Evolutionary conservation across 2,329 filamentous ascomycete genomes (phyloP), one percentile per base, ranked within the genome.

Genomic region (Aureobasidium sp.): DNA sequence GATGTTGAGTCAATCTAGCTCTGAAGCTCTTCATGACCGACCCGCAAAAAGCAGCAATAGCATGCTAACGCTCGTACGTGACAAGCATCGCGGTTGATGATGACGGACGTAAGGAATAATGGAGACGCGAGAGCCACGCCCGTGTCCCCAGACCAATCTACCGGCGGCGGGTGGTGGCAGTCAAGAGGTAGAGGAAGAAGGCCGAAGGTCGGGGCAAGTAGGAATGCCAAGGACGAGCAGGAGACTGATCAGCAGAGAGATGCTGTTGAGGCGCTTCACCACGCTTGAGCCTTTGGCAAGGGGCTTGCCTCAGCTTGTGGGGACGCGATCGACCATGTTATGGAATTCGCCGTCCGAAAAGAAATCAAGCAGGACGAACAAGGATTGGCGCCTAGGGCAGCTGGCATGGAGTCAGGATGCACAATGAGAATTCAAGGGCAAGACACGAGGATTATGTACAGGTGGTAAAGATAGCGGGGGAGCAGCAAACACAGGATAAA

Each of bases 191-290:
- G 41, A 47, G 5, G 32, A 27, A 10, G 29, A 27, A 37, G 41
- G 32, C 34, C 27, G 29, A 52, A 47, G 57, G 36, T 52, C 48
- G 59, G 59, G 59, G 47, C 59, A 47, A 61, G 41, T 61, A 55
- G 59, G 59, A 61, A 61, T 39, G 59, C 59, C 59, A 61, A 61
- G 59, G 27, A 13, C 26, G 37, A 44, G 39, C 37, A 53, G 41
- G 37, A 42, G 48, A 53, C 20, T 20, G 59, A 61, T 61, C 59
- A 53, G 59, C 59, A 46, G 47, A 53, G 29, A 5, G 37, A 41
- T 55, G 41, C 42, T 59, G 55, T 59, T 59, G 55, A 39, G 55
- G 55, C 55, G 55, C 55, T 59, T 59, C 51, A 55, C 9, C 23
- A 44, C 23, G 39, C 53, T 46, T 46, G 53, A 59, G 44, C 53